Percentiles rank a stretch among this genome's conserved stretches.
phyloP scores from a whole-genome alignment of 129 eudicot genomes.

The Kitagawia praeruptora region DNA sequence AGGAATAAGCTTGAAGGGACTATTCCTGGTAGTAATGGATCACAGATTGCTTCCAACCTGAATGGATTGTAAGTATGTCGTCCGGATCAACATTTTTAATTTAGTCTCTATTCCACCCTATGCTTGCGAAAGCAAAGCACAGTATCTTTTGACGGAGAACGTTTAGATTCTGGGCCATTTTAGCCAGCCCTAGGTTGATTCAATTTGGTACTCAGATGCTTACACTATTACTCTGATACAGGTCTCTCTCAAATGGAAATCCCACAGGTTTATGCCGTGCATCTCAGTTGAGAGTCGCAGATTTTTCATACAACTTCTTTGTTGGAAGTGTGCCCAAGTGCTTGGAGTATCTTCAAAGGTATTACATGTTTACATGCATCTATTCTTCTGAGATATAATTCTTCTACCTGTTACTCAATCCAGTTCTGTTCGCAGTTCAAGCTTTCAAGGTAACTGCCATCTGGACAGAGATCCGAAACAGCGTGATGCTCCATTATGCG shows the following conservation, averaged over 20 bases:
- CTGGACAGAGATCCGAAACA: constrained; percentile 53
- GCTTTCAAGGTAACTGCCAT: constrained; percentile 93
- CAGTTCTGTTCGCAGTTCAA: constrained; percentile 33
- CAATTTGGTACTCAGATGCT: not conserved
- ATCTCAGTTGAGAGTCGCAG: constrained; percentile 65
- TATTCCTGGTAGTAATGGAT: constrained; percentile 54
- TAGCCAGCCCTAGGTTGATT: not conserved
- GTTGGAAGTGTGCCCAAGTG: constrained; percentile 82
- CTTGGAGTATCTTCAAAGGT: constrained; percentile 79
- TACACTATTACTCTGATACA: constrained; percentile 19
- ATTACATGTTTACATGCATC: constrained; percentile 5
- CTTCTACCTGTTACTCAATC: constrained; percentile 1
- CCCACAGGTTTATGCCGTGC: constrained; percentile 70
- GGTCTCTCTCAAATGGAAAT: constrained; percentile 43
- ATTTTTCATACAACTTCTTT: constrained; percentile 70
- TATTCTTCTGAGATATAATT: constrained; percentile 6
- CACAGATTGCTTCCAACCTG: constrained; percentile 25
- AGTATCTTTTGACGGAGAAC: not conserved
- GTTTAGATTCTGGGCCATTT: not conserved
- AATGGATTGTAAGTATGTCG: constrained; percentile 20
- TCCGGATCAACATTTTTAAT: not conserved
- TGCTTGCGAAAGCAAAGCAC: not conserved
- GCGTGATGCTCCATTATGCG: constrained; percentile 62
- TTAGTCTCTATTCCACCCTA: not conserved
- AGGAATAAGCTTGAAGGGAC: constrained; percentile 77